phyloP scores from a whole-genome alignment of 805 yeast species.

The Hanseniaspora mollemarum region DNA sequence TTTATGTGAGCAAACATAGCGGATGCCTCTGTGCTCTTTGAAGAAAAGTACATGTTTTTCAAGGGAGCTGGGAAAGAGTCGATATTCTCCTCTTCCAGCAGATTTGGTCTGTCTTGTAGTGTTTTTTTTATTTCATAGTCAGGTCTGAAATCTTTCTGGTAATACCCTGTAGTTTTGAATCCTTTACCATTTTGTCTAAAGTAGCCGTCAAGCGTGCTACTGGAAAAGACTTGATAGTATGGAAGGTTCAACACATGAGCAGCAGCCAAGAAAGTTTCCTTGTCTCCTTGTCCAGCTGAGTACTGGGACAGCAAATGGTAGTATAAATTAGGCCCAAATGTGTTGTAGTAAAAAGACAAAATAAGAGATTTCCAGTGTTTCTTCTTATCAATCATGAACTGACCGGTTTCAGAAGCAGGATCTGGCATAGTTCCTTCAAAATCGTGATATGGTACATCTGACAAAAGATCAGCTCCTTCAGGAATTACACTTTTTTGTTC shows the following conservation, averaged over 20 bases:
- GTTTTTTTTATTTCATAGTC: conserved; percentile 33
- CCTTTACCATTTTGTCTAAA: conserved; percentile 25
- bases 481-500: conserved; percentile 24
- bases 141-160: conserved; percentile 57
- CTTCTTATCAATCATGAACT: conserved; percentile 50
- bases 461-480: not conserved
- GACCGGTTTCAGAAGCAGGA: conserved; percentile 65
- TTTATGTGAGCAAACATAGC: conserved; percentile 33
- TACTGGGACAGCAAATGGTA: conserved; percentile 65
- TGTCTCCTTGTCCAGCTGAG: conserved; percentile 73
- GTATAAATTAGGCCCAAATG: conserved; percentile 56
- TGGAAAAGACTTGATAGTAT: conserved; percentile 39
- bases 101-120: conserved; percentile 1
- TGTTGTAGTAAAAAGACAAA: conserved; percentile 53
- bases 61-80: conserved; percentile 8
- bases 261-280: conserved; percentile 65
- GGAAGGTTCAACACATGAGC: conserved; percentile 39
- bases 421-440: conserved; percentile 56
- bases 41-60: conserved; percentile 14
- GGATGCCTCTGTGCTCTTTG: conserved; percentile 16
- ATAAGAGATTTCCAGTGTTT: conserved; percentile 48
- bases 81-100: not conserved
- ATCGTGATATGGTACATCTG: conserved; percentile 41
- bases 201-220: conserved; percentile 33
- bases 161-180: conserved; percentile 64